These are phyloP conservation scores for Phytophthora sansomeana DNA, from an alignment of 352 stramenopile species.

Conservation along the genomic window DNA sequence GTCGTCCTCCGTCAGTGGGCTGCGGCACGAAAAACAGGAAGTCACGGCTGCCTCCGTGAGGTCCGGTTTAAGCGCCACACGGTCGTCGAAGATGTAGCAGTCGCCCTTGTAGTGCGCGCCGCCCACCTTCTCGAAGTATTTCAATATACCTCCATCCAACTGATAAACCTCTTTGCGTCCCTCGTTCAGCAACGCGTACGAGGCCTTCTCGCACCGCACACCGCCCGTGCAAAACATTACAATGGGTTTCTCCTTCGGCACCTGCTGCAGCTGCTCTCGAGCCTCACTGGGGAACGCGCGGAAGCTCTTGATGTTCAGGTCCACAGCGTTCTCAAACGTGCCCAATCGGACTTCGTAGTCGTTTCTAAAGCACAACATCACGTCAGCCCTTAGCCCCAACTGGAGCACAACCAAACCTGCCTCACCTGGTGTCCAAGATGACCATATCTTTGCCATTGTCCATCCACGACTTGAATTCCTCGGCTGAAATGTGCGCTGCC, in stretches of 20 bases:
- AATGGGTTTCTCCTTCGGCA: conserved; percentile 78
- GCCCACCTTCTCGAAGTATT: conserved; percentile 83
- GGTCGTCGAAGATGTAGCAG: conserved; percentile 87
- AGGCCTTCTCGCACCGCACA: conserved; percentile 80
- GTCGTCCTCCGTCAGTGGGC: conserved; percentile 60
- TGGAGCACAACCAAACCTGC: neutral
- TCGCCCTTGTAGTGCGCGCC: conserved; percentile 74
- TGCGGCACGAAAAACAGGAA: conserved; percentile 68
- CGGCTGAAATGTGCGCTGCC: conserved; percentile 59
- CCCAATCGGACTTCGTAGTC: conserved; percentile 82
- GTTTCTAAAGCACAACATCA: conserved; percentile 45
- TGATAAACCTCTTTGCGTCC: conserved; percentile 72
- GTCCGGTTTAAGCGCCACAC: conserved; percentile 69
- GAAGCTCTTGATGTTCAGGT: conserved; percentile 80
- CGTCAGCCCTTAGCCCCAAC: conserved; percentile 11
- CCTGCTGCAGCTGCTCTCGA: conserved; percentile 46
- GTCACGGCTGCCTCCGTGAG: conserved; percentile 52
- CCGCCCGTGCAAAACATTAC: conserved; percentile 86
- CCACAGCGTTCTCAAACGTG: conserved; percentile 74
- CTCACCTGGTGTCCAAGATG: conserved; percentile 69
- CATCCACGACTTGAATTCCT: conserved; percentile 78
- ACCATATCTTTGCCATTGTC: conserved; percentile 75
- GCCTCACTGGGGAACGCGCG: conserved; percentile 59
- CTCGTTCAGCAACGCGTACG: conserved; percentile 65
- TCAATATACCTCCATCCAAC: conserved; percentile 78